Percentiles rank a stretch among this genome's conserved stretches.
phyloP scores from a whole-genome alignment of 2,329 filamentous ascomycete species.

The Davidsoniella virescens region DNA sequence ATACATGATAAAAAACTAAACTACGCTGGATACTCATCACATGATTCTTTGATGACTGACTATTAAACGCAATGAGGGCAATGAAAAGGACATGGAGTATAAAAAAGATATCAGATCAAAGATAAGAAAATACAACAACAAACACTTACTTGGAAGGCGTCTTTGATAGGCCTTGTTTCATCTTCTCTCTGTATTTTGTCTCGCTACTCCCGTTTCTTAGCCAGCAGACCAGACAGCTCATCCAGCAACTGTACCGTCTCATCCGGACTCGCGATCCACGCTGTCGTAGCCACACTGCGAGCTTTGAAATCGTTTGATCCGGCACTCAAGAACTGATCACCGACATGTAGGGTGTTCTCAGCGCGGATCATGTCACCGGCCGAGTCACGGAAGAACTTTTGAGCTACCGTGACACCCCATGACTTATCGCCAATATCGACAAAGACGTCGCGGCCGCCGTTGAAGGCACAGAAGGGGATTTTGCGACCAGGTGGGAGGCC shows the following conservation, averaged over 20 bases:
- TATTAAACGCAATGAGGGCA: background rate
- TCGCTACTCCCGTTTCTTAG: slow-evolving; percentile 24
- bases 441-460: slow-evolving; percentile 93
- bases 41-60: background rate
- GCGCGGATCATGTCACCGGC: slow-evolving; percentile 45
- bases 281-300: slow-evolving; percentile 77
- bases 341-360: slow-evolving; percentile 77
- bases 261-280: slow-evolving; percentile 85
- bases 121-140: no score
- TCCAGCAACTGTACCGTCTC: slow-evolving; percentile 86
- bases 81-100: background rate
- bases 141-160: no score
- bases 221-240: slow-evolving; percentile 51
- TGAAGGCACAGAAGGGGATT: slow-evolving; percentile 95
- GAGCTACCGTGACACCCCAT: slow-evolving; percentile 85
- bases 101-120: background rate
- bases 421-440: slow-evolving; percentile 98
- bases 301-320: slow-evolving; percentile 97
- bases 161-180: background rate
- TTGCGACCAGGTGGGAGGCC: slow-evolving; percentile 19
- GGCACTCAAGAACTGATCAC: slow-evolving; percentile 90
- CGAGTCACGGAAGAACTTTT: slow-evolving; percentile 56
- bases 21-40: background rate
- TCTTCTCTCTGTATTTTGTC: background rate
- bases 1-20: no score